A percentile compares a stretch with the other conserved stretches of the same genome.
These are phyloP conservation scores for Talinum fruticosum DNA, from an alignment of 148 eudicot species.

Conservation along the genomic window DNA sequence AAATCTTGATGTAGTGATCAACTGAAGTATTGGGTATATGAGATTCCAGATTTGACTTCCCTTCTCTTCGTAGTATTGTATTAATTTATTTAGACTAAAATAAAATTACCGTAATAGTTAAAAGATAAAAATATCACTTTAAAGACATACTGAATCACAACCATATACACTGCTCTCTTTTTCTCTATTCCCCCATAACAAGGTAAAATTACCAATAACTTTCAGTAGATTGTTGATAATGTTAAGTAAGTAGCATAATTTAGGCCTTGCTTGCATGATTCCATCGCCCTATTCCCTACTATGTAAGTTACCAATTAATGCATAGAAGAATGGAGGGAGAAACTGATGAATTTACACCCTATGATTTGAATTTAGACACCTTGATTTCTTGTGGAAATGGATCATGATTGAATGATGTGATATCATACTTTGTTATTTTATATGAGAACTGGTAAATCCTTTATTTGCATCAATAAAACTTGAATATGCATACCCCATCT, in stretches of 20 bases:
- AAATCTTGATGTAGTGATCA: no score
- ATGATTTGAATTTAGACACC: neutral
- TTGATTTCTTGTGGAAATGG: neutral
- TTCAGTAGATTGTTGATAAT: neutral
- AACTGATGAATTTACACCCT: neutral
- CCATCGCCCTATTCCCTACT: neutral
- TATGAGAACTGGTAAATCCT: neutral
- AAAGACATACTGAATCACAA: neutral
- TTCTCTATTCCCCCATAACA: neutral
- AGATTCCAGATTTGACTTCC: no score
- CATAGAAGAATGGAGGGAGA: neutral
- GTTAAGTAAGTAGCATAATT: neutral
- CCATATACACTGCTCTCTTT: neutral
- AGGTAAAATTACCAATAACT: neutral
- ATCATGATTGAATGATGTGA: neutral
- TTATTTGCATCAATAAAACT: neutral
- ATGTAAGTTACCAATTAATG: neutral
- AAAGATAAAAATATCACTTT: neutral
- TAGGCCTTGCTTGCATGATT: neutral
- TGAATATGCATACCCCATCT: neutral
- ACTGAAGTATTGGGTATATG: no score
- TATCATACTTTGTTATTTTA: neutral
- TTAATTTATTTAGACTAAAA: no score
- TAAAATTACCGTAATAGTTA: no score
- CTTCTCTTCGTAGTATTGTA: no score